Evolutionary conservation across 1,139 yeast genomes (phyloP).

Genomic region (Geotrichum macrosporum): DNA sequence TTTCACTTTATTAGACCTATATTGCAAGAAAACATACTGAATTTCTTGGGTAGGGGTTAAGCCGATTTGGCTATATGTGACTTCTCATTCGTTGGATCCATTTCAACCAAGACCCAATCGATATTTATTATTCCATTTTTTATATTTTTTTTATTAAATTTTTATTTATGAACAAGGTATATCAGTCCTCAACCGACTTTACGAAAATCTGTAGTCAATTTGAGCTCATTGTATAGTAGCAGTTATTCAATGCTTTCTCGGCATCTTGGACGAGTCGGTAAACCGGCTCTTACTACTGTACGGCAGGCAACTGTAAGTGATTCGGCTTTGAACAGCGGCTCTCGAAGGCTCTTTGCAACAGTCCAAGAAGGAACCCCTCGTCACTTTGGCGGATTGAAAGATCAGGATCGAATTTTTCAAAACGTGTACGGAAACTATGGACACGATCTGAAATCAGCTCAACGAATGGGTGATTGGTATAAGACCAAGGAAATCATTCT

Average conservation of each 20-base stretch:
- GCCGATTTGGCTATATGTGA: slow-evolving; percentile 10
- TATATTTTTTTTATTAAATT: background rate
- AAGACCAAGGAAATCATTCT: slow-evolving; percentile 78
- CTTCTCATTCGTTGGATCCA: slow-evolving; percentile 14
- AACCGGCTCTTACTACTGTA: slow-evolving; percentile 13
- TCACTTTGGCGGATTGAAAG: slow-evolving; percentile 72
- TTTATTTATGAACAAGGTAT: background rate
- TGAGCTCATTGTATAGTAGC: no score
- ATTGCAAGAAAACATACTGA: no score
- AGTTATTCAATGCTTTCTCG: slow-evolving; percentile 20
- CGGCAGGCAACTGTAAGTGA: slow-evolving; percentile 3
- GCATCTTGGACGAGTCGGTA: slow-evolving; percentile 17
- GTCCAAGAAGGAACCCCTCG: slow-evolving; percentile 38
- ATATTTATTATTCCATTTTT: slow-evolving; percentile 7
- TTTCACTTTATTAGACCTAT: no score
- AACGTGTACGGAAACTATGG: slow-evolving; percentile 74
- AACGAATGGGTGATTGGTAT: slow-evolving; percentile 84
- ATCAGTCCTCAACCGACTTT: no score
- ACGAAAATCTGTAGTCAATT: no score
- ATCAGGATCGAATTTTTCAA: slow-evolving; percentile 82
- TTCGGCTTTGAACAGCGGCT: slow-evolving; percentile 11
- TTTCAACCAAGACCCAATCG: slow-evolving; percentile 11
- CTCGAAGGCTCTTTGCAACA: slow-evolving; percentile 30
- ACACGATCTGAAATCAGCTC: slow-evolving; percentile 65
- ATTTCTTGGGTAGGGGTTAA: background rate